A percentile compares a stretch with the other conserved stretches of the same genome.
Evolutionary conservation across 2,329 filamentous ascomycete species (phyloP).

Genomic region (Botrytis porri): DNA sequence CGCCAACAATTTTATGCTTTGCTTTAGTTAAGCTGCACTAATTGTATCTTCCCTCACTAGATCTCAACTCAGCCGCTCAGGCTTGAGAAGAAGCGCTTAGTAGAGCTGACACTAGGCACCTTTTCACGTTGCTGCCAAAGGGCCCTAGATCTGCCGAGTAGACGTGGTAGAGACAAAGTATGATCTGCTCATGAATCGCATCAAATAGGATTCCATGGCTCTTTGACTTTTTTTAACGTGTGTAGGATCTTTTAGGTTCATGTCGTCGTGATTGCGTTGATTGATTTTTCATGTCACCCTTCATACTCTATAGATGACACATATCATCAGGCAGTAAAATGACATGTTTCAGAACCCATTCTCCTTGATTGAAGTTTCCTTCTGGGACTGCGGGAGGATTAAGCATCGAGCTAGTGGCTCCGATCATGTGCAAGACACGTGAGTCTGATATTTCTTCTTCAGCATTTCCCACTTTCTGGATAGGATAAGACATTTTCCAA

Average conservation of each 20-base stretch:
- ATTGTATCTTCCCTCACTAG: background rate
- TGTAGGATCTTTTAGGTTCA: background rate
- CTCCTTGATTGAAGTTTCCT: background rate
- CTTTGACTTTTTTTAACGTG: background rate
- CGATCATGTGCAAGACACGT: background rate
- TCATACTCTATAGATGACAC: background rate
- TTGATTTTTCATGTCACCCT: background rate
- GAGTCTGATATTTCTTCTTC: background rate
- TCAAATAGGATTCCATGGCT: background rate
- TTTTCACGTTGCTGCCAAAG: background rate
- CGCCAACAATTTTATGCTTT: constrained; percentile 5
- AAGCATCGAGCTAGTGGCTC: background rate
- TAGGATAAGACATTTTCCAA: background rate
- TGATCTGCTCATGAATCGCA: background rate
- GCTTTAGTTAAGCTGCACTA: background rate
- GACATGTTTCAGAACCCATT: background rate
- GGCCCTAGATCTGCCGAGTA: background rate
- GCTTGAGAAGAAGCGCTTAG: constrained; percentile 6
- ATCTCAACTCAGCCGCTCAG: background rate
- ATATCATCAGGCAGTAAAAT: background rate
- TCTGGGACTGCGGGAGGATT: background rate
- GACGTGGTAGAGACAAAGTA: background rate
- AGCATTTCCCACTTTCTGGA: background rate
- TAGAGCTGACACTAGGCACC: background rate
- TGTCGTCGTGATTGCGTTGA: background rate